Evolutionary conservation across 768 basidiomycete genomes (phyloP).

Genomic region (Rhodotorula taiwanensis): DNA sequence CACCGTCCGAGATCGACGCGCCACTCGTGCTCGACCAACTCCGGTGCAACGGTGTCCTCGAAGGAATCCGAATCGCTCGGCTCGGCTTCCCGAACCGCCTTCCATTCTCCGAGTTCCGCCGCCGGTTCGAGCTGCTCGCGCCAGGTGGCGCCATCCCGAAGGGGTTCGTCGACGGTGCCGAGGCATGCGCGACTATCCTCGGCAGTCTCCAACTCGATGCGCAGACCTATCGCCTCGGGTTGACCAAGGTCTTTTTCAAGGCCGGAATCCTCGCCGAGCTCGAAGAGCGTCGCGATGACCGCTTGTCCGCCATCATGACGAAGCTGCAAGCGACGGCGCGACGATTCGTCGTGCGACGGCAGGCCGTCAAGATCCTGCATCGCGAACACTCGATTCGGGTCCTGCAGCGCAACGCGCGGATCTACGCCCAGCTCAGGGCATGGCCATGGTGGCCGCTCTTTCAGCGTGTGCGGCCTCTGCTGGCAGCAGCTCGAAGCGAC

Average conservation of each 20-base stretch:
- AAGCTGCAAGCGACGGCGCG: slow-evolving; percentile 77
- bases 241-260: slow-evolving; percentile 98
- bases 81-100: slow-evolving; percentile 94
- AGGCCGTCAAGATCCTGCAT: slow-evolving; percentile 90
- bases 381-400: slow-evolving; percentile 83
- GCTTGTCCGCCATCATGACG: slow-evolving; percentile 84
- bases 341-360: slow-evolving; percentile 76
- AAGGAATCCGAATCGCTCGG: slow-evolving; percentile 95
- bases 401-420: slow-evolving; percentile 85
- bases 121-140: slow-evolving; percentile 90
- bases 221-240: slow-evolving; percentile 77
- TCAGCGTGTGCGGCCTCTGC: slow-evolving; percentile 86
- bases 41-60: slow-evolving; percentile 95
- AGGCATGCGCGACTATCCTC: slow-evolving; percentile 86
- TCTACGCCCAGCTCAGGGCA: slow-evolving; percentile 80
- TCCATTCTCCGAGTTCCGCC: slow-evolving; percentile 93
- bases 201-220: slow-evolving; percentile 80
- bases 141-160: slow-evolving; percentile 67
- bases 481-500: slow-evolving; percentile 86
- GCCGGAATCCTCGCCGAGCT: slow-evolving; percentile 93
- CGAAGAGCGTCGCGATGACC: slow-evolving; percentile 79
- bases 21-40: slow-evolving; percentile 93
- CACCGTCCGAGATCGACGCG: slow-evolving; percentile 81
- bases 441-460: slow-evolving; percentile 99
- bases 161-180: slow-evolving; percentile 96